phyloP scores from a whole-genome alignment of 257 asterid genomes.

The Scutellaria galericulata region DNA sequence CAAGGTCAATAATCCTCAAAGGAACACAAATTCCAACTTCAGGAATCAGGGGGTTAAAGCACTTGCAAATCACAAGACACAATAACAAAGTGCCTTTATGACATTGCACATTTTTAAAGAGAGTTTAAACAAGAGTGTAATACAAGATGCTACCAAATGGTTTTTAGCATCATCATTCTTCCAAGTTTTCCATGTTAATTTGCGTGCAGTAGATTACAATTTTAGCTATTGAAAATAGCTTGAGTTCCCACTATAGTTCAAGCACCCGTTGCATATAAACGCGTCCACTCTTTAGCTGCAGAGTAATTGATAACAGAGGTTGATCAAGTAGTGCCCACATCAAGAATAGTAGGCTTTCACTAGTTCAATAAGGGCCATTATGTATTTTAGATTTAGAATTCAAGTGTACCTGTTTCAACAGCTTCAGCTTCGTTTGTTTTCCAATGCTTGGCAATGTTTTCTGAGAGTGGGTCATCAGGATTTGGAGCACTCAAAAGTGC shows the following conservation, averaged over 20 bases:
- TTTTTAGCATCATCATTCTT: constrained; percentile 39
- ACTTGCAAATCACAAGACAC: no score
- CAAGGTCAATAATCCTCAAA: no score
- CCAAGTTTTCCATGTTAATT: constrained; percentile 36
- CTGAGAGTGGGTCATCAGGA: constrained; percentile 74
- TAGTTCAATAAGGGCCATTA: no score
- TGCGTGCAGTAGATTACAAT: constrained; percentile 46
- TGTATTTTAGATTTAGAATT: no score
- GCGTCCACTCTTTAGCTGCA: constrained; percentile 85
- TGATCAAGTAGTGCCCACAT: no score
- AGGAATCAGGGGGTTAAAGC: no score
- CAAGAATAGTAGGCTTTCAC: no score
- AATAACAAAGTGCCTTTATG: no score
- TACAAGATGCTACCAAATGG: not conserved
- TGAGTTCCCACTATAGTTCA: constrained; percentile 40
- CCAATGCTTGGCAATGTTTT: constrained; percentile 76
- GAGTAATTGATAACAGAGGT: no score
- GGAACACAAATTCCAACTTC: no score
- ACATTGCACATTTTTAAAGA: no score
- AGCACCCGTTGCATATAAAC: constrained; percentile 83
- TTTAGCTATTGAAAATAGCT: constrained; percentile 30
- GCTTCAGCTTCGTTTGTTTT: constrained; percentile 67
- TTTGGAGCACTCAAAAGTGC: constrained; percentile 77
- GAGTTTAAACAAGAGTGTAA: no score
- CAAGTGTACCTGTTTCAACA: constrained; percentile 63